Percentiles rank a stretch among this genome's conserved stretches.
phyloP scores from a whole-genome alignment of 2,329 filamentous ascomycete species.

The Claviceps spartinae region DNA sequence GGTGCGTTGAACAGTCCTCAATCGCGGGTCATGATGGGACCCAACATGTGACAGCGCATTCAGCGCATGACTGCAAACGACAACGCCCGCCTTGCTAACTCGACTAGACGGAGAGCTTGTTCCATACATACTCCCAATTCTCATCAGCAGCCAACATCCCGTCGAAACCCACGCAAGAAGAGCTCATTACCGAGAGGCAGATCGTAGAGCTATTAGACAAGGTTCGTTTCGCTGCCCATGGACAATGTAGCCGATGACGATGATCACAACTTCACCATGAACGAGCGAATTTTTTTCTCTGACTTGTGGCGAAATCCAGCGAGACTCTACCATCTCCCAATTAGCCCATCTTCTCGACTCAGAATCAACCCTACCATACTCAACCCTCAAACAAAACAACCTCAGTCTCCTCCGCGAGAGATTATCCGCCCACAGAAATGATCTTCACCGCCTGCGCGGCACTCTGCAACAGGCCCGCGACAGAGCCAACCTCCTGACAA shows the following conservation, averaged over 20 bases:
- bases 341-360: conserved; percentile 85
- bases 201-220: conserved; percentile 75
- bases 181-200: conserved; percentile 64
- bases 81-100: background rate
- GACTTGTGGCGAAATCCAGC: conserved; percentile 33
- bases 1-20: conserved; percentile 33
- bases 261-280: background rate
- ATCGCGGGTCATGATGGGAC: background rate
- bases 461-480: conserved; percentile 68
- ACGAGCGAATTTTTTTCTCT: background rate
- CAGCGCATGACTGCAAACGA: background rate
- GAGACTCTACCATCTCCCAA: conserved; percentile 68
- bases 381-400: conserved; percentile 94
- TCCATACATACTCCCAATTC: conserved; percentile 85
- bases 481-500: conserved; percentile 77
- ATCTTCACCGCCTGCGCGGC: conserved; percentile 61
- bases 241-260: background rate
- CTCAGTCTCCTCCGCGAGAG: conserved; percentile 83
- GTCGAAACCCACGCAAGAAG: conserved; percentile 72
- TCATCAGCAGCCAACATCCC: conserved; percentile 67
- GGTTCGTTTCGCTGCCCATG: conserved; percentile 20
- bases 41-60: background rate
- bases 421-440: conserved; percentile 71
- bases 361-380: conserved; percentile 73
- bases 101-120: conserved; percentile 64